A percentile compares a stretch with the other conserved stretches of the same genome.
phyloP scores from a whole-genome alignment of 331 rosid species.

The Quercus tomentella region DNA sequence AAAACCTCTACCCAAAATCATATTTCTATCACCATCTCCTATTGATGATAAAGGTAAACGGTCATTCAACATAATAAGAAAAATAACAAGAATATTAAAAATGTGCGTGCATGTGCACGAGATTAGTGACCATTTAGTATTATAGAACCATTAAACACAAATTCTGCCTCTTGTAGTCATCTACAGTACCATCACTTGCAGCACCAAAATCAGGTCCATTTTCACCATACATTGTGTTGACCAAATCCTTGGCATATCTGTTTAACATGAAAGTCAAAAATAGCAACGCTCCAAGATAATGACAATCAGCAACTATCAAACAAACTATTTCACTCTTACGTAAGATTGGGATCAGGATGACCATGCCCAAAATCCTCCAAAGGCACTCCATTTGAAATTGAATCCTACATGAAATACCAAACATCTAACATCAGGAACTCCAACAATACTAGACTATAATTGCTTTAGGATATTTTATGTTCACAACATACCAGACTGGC shows the following conservation, averaged over 20 bases:
- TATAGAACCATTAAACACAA: not conserved
- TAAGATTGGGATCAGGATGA: conserved; percentile 98
- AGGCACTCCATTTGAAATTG: conserved; percentile 86
- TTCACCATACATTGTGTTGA: conserved; percentile 61
- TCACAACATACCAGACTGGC: conserved; percentile 58
- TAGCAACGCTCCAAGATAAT: conserved; percentile 11
- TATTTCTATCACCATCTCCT: conserved; percentile 99
- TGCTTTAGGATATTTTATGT: not conserved
- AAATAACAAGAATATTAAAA: not conserved
- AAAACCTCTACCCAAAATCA: conserved; percentile 84
- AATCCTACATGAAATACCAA: conserved; percentile 56
- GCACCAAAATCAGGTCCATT: conserved; percentile 98
- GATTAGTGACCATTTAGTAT: not conserved
- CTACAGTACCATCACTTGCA: conserved; percentile 91
- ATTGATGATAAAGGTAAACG: conserved; percentile 8
- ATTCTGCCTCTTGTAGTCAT: conserved; percentile 1
- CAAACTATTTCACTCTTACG: conserved; percentile 48
- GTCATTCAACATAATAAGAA: not conserved
- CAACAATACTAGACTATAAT: not conserved
- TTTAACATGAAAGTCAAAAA: conserved; percentile 24
- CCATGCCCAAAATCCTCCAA: conserved; percentile 96
- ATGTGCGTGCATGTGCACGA: not conserved
- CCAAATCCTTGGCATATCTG: conserved; percentile 96
- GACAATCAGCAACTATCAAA: conserved; percentile 8
- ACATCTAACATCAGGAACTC: conserved; percentile 26